Evolutionary conservation across 2,329 filamentous ascomycete species (phyloP), one percentile per base, ranked within the genome.

Genomic region (Aspergillus clavatus): DNA sequence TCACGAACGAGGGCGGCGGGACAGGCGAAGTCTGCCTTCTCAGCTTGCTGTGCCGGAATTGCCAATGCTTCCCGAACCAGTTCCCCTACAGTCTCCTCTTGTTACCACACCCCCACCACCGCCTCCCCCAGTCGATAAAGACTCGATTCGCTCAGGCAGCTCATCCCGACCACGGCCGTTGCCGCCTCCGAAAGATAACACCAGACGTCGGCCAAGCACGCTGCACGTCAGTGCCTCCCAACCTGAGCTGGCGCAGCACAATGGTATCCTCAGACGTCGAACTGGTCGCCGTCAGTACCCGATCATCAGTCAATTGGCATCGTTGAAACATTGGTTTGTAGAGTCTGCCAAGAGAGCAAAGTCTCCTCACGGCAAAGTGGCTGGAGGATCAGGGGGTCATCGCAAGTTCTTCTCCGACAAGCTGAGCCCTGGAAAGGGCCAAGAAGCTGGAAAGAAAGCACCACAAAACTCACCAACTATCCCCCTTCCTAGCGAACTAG

Each of bases 181-280:
- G 31, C 87, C 86, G 7, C 91, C 91, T 33, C 89, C 91, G 2
- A 96, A 96, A 65, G 90, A 96, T 54, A 83, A 82, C 51, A n/a
- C n/a, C n/a, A 82, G 86, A 47, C 77, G 85, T 54, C 78, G 88
- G 48, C 86, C 87, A 35, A 95, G 89, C 55, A 93, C 89, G 52
- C 77, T 96, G 24, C 89, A 95, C 61, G 80, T 94, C 4, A 89
- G 94, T 29, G 86, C 87, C 11, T 78, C 74, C 29, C 83, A 84
- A 53, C 78, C 80, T 18, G 81, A 85, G 52, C 66, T 85, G 6
- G 69, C 83, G 12, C 72, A 74, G 33, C 70, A 70, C n/a, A 77
- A 78, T 53, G 75, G 76, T 26, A 75, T 80, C 51, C 73, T 77
- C 22, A 77, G 77, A 43, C 69, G 72, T 35, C 78, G 77, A 46